A percentile compares a stretch with the other conserved stretches of the same genome.
Evolutionary conservation across 2,329 filamentous ascomycete species (phyloP).

Genomic region (Gaeumannomyces tritici): DNA sequence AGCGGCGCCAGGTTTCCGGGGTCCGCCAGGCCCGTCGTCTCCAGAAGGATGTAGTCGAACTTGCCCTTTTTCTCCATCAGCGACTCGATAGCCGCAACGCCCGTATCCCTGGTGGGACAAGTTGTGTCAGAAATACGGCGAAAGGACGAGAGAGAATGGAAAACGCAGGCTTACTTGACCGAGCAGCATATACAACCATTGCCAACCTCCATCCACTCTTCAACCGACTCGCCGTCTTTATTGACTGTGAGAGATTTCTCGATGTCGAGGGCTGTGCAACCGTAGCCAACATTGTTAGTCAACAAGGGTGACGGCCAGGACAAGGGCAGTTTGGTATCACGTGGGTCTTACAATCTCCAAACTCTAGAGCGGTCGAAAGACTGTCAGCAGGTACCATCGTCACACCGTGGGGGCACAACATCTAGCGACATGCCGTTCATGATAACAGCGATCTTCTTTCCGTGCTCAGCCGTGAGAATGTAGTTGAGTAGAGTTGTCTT

Average conservation of each 20-base stretch:
- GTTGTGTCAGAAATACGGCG: background rate
- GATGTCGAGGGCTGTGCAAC: slow-evolving; percentile 68
- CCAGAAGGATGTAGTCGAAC: slow-evolving; percentile 95
- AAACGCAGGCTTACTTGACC: slow-evolving; percentile 56
- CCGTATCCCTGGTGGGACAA: slow-evolving; percentile 56
- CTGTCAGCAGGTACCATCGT: background rate
- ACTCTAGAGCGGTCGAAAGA: slow-evolving; percentile 43
- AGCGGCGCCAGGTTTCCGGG: slow-evolving; percentile 91
- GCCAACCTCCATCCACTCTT: slow-evolving; percentile 91
- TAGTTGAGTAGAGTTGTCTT: slow-evolving; percentile 96
- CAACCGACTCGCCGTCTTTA: slow-evolving; percentile 69
- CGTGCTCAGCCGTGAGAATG: slow-evolving; percentile 88
- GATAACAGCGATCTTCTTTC: slow-evolving; percentile 96
- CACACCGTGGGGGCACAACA: background rate
- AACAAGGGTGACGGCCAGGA: background rate
- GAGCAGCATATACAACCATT: slow-evolving; percentile 98
- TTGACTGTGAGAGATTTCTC: slow-evolving; percentile 93
- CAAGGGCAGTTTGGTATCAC: slow-evolving; percentile 3
- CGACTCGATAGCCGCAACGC: slow-evolving; percentile 89
- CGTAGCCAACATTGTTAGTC: slow-evolving; percentile 9
- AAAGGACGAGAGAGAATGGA: background rate
- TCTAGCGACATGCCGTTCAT: slow-evolving; percentile 57
- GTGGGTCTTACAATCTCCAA: slow-evolving; percentile 38
- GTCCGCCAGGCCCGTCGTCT: slow-evolving; percentile 91
- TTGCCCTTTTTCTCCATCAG: slow-evolving; percentile 88